Percentiles rank a stretch among this genome's conserved stretches.
Evolutionary conservation across 768 basidiomycete species (phyloP).

Genomic region (Agaricus sinodeliciosus): DNA sequence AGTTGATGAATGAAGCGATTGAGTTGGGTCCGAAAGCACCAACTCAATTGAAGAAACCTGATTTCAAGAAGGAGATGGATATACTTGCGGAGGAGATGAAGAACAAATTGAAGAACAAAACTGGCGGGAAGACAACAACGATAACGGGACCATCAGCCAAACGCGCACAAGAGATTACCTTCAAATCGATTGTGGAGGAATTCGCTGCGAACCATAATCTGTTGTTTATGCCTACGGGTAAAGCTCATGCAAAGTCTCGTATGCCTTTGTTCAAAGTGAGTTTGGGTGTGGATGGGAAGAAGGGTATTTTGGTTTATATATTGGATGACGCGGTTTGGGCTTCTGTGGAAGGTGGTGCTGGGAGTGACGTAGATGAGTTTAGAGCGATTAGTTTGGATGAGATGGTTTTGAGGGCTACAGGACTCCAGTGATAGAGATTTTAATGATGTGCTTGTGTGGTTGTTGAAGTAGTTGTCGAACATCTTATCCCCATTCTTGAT

Average conservation of each 20-base stretch:
- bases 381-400: constrained; percentile 81
- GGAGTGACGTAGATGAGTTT: constrained; percentile 54
- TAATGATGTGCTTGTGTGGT: no score
- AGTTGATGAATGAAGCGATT: constrained; percentile 93
- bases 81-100: constrained; percentile 5
- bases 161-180: constrained; percentile 74
- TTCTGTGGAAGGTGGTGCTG: constrained; percentile 34
- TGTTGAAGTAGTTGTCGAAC: neutral
- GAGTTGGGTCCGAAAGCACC: constrained; percentile 78
- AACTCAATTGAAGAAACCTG: constrained; percentile 59
- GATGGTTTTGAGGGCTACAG: constrained; percentile 65
- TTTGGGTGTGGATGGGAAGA: constrained; percentile 69
- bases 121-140: constrained; percentile 22
- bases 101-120: neutral
- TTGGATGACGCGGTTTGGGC: constrained; percentile 94
- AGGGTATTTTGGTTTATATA: constrained; percentile 85
- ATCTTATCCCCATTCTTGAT: no score
- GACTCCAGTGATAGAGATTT: neutral
- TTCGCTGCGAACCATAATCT: constrained; percentile 80
- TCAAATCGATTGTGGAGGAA: constrained; percentile 90
- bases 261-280: constrained; percentile 89
- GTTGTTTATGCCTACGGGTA: constrained; percentile 83
- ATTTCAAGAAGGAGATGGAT: constrained; percentile 44
- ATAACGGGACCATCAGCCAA: constrained; percentile 39
- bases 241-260: constrained; percentile 75